Percentiles rank a stretch among this genome's conserved stretches.
These are phyloP conservation scores for Pelargonium nanum DNA, from an alignment of 345 rosid genomes.

Conservation along the genomic window DNA sequence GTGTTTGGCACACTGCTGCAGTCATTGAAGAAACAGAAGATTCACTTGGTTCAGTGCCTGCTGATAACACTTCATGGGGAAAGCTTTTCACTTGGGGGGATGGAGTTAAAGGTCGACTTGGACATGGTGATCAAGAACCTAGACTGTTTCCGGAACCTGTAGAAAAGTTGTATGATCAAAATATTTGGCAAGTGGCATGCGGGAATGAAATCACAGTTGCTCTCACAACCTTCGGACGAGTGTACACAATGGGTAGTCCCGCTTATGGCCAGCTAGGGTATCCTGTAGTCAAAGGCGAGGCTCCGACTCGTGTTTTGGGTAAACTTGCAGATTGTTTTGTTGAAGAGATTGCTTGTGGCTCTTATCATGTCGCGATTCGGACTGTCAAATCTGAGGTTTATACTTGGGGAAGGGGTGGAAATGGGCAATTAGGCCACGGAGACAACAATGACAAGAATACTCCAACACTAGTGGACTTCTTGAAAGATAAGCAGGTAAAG, in stretches of 20 bases:
- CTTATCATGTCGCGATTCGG: constrained; percentile 65
- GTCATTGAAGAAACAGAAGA: constrained; percentile 44
- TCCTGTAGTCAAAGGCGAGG: constrained; percentile 41
- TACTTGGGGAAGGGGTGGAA: constrained; percentile 77
- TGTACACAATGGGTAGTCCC: constrained; percentile 73
- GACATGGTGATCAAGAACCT: constrained; percentile 59
- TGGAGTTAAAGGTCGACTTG: constrained; percentile 66
- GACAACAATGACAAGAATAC: constrained; percentile 40
- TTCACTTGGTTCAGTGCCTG: constrained; percentile 29
- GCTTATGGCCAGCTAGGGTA: constrained; percentile 70
- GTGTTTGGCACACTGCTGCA: constrained; percentile 92
- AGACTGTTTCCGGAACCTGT: constrained; percentile 58
- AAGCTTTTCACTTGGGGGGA: constrained; percentile 84
- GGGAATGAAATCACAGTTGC: constrained; percentile 63
- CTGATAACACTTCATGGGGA: constrained; percentile 26
- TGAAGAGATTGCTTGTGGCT: constrained; percentile 74
- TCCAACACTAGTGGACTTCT: constrained; percentile 47
- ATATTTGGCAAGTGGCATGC: constrained; percentile 55
- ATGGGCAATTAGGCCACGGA: constrained; percentile 90
- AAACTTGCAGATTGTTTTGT: constrained; percentile 35
- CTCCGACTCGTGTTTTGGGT: constrained; percentile 53
- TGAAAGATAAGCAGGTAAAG: constrained; percentile 68
- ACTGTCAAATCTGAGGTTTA: constrained; percentile 58
- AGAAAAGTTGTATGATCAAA: constrained; percentile 26
- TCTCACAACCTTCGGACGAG: constrained; percentile 55